Conservation (phyloP, 306 rosid genomes). For the Myrica gale region DNA sequence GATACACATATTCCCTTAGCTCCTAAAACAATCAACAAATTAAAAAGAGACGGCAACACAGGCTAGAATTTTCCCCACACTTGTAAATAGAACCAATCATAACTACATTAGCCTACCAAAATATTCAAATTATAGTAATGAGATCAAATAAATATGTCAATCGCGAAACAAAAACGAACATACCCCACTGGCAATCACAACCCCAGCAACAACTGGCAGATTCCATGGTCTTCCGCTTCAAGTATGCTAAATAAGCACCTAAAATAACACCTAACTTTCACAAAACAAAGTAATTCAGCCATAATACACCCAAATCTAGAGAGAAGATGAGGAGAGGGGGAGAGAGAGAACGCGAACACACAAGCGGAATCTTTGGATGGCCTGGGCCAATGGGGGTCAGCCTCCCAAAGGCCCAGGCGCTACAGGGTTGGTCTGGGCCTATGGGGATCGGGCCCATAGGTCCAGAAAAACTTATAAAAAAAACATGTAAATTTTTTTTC, state of each 20-base stretch:
- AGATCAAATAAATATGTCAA: slow-evolving; percentile 15
- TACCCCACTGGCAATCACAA: slow-evolving; percentile 99
- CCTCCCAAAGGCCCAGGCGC: too few relatives aligned
- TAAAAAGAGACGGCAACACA: not conserved
- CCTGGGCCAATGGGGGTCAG: too few relatives aligned
- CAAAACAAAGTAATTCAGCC: too few relatives aligned
- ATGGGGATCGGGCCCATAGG: too few relatives aligned
- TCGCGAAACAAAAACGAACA: slow-evolving; percentile 20
- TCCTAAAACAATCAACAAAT: not conserved
- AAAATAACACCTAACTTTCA: too few relatives aligned
- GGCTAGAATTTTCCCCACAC: not conserved
- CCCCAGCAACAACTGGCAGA: slow-evolving; percentile 91
- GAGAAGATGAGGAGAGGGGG: slow-evolving; percentile 13
- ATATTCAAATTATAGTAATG: not conserved
- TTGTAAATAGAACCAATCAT: slow-evolving; percentile 17
- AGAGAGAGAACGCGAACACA: slow-evolving; percentile 7
- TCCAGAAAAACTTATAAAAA: too few relatives aligned
- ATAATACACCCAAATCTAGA: slow-evolving; percentile 25
- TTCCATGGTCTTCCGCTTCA: too few relatives aligned
- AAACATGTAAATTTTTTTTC: too few relatives aligned
- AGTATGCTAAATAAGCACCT: too few relatives aligned
- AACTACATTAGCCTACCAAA: not conserved
- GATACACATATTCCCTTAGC: not conserved
- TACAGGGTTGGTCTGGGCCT: too few relatives aligned
- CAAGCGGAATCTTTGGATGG: too few relatives aligned